These are phyloP conservation scores for Mediolabrus comicus DNA, from an alignment of 108 stramenopile genomes.

Conservation along the genomic window DNA sequence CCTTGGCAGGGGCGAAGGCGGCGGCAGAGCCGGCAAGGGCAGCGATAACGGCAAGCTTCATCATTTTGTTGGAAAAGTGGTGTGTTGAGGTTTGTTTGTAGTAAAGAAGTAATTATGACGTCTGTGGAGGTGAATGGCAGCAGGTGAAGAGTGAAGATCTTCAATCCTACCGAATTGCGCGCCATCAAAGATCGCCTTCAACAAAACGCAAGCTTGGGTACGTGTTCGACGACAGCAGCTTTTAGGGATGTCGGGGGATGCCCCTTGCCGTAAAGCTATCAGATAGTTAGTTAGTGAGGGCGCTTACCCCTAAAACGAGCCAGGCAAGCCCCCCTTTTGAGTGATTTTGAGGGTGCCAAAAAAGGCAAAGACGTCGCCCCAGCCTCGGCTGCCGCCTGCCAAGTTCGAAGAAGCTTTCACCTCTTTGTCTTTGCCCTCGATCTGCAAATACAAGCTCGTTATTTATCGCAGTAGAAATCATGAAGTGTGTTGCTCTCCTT, in stretches of 20 bases:
- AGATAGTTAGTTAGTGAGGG: no score
- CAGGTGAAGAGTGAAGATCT: no score
- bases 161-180: no score
- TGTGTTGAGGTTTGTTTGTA: background rate
- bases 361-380: no score
- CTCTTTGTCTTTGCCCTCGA: no score
- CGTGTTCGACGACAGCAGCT: background rate
- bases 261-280: no score
- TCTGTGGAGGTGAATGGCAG: background rate
- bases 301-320: no score
- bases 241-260: no score
- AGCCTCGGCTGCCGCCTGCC: no score
- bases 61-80: conserved; percentile 12
- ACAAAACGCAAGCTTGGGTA: background rate
- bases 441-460: no score
- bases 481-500: conserved; percentile 54
- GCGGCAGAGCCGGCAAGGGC: conserved; percentile 51
- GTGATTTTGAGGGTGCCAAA: background rate
- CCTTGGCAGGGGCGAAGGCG: conserved; percentile 20
- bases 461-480: conserved; percentile 7
- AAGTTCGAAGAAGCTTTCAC: no score
- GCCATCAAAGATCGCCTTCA: conserved; percentile 3
- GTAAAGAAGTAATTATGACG: background rate
- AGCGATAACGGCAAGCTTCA: conserved; percentile 57
- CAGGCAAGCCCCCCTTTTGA: background rate